Evolutionary conservation across 805 yeast species (phyloP).

Genomic region (Hanseniaspora taiwanica): DNA sequence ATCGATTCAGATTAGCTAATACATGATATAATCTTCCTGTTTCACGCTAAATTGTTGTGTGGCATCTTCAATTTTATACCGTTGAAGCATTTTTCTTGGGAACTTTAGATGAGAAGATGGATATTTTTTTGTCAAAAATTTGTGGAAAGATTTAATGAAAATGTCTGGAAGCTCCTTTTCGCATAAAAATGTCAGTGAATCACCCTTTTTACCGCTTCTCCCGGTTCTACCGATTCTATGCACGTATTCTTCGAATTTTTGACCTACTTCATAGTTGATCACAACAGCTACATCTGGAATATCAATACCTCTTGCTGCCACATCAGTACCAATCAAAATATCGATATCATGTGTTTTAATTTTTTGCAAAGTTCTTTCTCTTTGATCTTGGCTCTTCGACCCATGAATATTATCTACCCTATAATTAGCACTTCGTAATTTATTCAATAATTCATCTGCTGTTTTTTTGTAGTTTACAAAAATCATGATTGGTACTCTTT

Average conservation of each 20-base stretch:
- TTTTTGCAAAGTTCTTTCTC: constrained; percentile 41
- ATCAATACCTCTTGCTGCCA: constrained; percentile 91
- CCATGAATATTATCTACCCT: constrained; percentile 33
- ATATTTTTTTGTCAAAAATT: background rate
- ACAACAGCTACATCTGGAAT: constrained; percentile 54
- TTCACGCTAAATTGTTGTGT: too few species aligned
- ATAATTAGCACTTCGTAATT: constrained; percentile 18
- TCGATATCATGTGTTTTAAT: constrained; percentile 28
- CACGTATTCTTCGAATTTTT: constrained; percentile 78
- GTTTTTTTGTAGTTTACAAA: constrained; percentile 50
- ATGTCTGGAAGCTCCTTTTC: constrained; percentile 27
- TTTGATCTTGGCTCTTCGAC: constrained; percentile 35
- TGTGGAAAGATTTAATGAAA: constrained; percentile 14
- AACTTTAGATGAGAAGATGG: background rate
- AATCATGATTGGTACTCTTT: constrained; percentile 13
- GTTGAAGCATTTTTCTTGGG: background rate
- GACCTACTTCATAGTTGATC: constrained; percentile 81
- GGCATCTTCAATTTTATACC: background rate
- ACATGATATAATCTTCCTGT: background rate
- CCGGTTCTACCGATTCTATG: constrained; percentile 98
- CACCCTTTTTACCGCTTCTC: constrained; percentile 66
- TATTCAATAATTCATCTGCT: constrained; percentile 58
- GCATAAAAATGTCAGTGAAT: constrained; percentile 61
- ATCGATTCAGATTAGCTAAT: background rate
- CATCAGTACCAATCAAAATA: constrained; percentile 67